A percentile compares a stretch with the other conserved stretches of the same genome.
These are phyloP conservation scores for Cryptosporidium meleagridis DNA, from an alignment of 169 alveolate species.

Conservation along the genomic window DNA sequence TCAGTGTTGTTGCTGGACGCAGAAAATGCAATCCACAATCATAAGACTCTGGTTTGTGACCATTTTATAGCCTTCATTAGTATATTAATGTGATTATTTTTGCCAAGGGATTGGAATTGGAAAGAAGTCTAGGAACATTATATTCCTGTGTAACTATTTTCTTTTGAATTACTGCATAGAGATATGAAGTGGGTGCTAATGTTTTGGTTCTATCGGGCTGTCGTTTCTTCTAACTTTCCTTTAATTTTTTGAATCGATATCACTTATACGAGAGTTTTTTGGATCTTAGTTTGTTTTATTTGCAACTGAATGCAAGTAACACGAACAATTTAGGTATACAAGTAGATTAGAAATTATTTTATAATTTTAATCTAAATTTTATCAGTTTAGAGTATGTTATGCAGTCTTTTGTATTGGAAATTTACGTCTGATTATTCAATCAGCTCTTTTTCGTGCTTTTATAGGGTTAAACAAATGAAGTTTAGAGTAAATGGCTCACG, in stretches of 20 bases:
- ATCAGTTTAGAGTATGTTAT: background rate
- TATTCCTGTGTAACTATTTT: background rate
- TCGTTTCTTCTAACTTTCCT: background rate
- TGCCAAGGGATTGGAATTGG: background rate
- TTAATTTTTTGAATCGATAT: no score
- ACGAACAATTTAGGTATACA: background rate
- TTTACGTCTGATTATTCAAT: no score
- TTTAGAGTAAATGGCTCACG: no score
- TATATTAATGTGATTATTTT: background rate
- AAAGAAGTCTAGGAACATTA: background rate
- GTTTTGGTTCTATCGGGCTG: background rate
- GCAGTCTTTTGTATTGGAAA: no score
- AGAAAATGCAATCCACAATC: conserved; percentile 74
- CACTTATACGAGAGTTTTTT: background rate
- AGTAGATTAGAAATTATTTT: background rate
- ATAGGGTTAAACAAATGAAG: no score
- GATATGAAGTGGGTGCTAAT: background rate
- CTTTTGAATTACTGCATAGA: background rate
- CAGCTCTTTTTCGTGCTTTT: background rate
- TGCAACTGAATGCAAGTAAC: background rate
- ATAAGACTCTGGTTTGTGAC: background rate
- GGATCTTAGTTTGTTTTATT: background rate
- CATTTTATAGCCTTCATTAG: background rate
- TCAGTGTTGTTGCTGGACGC: conserved; percentile 85
- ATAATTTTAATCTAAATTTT: background rate